These are phyloP conservation scores for Claviceps sp. DNA, from an alignment of 2,329 filamentous ascomycete species.

Conservation along the genomic window DNA sequence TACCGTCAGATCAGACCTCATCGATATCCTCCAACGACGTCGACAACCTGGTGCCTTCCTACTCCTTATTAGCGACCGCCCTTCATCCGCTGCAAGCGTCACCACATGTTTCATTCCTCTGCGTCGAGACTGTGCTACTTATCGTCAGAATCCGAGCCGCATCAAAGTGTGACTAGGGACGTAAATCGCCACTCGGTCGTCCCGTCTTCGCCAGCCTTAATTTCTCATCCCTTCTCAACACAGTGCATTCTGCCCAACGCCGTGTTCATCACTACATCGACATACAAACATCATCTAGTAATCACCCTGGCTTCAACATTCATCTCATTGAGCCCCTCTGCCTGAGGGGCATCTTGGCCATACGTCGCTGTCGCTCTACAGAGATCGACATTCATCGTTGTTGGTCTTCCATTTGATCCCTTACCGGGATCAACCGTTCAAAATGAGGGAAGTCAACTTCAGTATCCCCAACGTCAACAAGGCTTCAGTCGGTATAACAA, in stretches of 20 bases:
- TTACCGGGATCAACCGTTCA: conserved; percentile 24
- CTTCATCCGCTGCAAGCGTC: conserved; percentile 4
- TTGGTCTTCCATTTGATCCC: background rate
- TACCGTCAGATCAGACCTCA: conserved; percentile 7
- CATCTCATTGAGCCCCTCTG: conserved; percentile 5
- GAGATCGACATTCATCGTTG: background rate
- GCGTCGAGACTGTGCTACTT: background rate
- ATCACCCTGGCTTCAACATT: conserved; percentile 4
- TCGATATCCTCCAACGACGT: conserved; percentile 5
- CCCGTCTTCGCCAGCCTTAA: background rate
- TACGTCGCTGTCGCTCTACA: background rate
- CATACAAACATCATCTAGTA: background rate
- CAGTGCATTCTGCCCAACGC: background rate
- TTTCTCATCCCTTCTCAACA: background rate
- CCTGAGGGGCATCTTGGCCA: conserved; percentile 5
- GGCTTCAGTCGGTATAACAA: conserved; percentile 96
- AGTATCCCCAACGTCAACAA: conserved; percentile 99
- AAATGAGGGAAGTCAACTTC: conserved; percentile 99
- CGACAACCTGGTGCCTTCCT: conserved; percentile 4
- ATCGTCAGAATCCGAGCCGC: background rate
- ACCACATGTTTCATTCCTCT: conserved; percentile 1
- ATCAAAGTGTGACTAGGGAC: conserved; percentile 2
- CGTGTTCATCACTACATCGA: background rate
- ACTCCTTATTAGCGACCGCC: conserved; percentile 3
- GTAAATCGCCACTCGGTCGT: conserved; percentile 7